These are phyloP conservation scores for Ascosphaera aggregata DNA, from an alignment of 2,329 filamentous ascomycete species.

Conservation along the genomic window DNA sequence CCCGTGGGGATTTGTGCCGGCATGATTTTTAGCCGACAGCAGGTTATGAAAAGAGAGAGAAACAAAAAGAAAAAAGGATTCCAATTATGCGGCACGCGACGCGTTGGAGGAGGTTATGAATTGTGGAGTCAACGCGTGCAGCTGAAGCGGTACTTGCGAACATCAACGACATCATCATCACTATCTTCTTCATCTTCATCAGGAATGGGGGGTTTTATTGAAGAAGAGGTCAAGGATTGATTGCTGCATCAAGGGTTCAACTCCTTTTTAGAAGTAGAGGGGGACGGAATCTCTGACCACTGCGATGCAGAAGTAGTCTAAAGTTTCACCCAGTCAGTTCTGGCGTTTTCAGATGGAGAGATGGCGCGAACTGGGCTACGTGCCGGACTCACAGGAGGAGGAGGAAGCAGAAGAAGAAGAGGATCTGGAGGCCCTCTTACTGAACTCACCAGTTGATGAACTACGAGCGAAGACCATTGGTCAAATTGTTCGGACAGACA, in stretches of 20 bases:
- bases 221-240: too few species aligned
- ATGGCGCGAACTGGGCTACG: conserved; percentile 28
- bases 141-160: neutral
- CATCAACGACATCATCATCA: conserved; percentile 3
- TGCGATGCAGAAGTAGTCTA: neutral
- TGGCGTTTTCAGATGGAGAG: conserved; percentile 16
- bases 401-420: conserved; percentile 14
- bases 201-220: too few species aligned
- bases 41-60: neutral
- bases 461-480: neutral
- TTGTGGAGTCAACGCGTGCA: neutral
- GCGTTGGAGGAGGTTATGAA: neutral
- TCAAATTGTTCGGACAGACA: too few species aligned
- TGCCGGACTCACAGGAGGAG: conserved; percentile 28
- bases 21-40: neutral
- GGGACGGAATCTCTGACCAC: neutral
- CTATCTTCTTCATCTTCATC: neutral
- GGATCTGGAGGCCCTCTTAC: conserved; percentile 4
- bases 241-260: neutral
- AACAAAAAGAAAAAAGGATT: too few species aligned
- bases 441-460: neutral
- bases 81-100: neutral
- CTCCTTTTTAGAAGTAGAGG: neutral
- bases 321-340: neutral
- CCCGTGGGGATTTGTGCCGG: neutral